Evolutionary conservation across 108 stramenopile genomes (phyloP), one percentile per base, ranked within the genome.

Genomic region (Cyclotella baltica): DNA sequence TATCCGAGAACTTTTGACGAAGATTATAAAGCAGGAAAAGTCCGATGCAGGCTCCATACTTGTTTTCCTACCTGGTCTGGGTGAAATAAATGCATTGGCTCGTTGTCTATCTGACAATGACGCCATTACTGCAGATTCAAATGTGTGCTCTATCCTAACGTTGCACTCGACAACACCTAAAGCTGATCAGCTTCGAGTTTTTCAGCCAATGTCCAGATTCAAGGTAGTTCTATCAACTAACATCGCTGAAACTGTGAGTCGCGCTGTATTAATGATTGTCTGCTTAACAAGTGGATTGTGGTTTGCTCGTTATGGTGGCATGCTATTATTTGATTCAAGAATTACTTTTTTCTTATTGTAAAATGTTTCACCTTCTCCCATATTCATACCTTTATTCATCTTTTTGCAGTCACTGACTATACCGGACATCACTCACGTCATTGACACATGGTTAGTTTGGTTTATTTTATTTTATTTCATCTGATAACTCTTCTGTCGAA

Each of bases 191-290:
- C 69, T 73, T 10, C 47, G 43, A 50, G 92, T 92, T n/a, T 97
- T 97, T 72, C 73, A 71, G 55, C 78, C 81, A 11, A 77, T 88
- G 30, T 46, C 70, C 27, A 37, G 59, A 31, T 72, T 86, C 25
- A 97, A 97, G 77, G 82, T 97, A 51, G 88, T 97, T 27, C 77
- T 97, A 30, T 73, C 91, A 27, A 97, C 96, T 10, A 97, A 97
- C 75, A 89, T 97, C 59, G 94, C 95, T 46, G 94, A 96, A 69
- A 95, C 91, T 15, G 51, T 52, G 19, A 52, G 51, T 4, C 40
- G 13, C 13, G 13, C 13, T 43, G 40, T 43, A 13, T 43, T 13
- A 43, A 10, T 43, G 40, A 6, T 43, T 43, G 13, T 13, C 13
- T 43, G 40, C 13, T 43, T 86, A 74, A 81, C 85, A 43, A 83